Evolutionary conservation across 345 rosid genomes (phyloP), one percentile per base, ranked within the genome.

Genomic region (Murraya paniculata): DNA sequence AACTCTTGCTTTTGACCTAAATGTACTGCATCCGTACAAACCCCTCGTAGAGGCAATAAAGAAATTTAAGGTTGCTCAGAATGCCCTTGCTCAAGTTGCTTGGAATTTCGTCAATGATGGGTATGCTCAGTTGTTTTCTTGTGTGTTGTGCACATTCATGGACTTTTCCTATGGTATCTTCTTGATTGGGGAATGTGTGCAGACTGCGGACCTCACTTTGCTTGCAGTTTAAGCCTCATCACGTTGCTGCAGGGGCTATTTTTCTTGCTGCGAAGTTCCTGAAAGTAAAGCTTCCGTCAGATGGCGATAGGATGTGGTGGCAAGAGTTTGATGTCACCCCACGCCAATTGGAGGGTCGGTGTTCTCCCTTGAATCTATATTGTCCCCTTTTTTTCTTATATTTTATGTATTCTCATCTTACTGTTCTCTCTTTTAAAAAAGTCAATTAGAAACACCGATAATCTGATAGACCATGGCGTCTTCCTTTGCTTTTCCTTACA

Each of bases 71-170:
- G 87, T 86, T 84, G 89, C 87, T 27, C 84, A 82, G 67, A 84
- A 84, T 77, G 87, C 87, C 64, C 82, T 84, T 38, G 87, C 87
- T 28, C 87, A 86, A 78, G 87, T 86, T 67, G 87, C 85, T 33
- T 86, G 87, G 89, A 86, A 86, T 79, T 86, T 86, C 60, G 89
- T 86, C 60, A 86, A 84, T 81, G 89, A 86, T 84, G 85, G 89
- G 89, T 86, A 86, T 78, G 62, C 73, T 77, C 4, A 70, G 6
- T 58, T 72, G 36, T 50, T 73, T 75, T 41, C 39, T 7, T 25
- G 24, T 13, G 18, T 56, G 41, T 33, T 31, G 57, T 60, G 25
- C 28, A n/a, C 28, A n/a, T 59, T 68, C 64, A 36, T 74, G 71
- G 77, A 61, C 58, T 80, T 82, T 78, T 64, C 36, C 45, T 58